Percentiles rank a stretch among this genome's conserved stretches.
These are phyloP conservation scores for Malassezia slooffiae DNA, from an alignment of 1,284 basidiomycete genomes.

Conservation along the genomic window DNA sequence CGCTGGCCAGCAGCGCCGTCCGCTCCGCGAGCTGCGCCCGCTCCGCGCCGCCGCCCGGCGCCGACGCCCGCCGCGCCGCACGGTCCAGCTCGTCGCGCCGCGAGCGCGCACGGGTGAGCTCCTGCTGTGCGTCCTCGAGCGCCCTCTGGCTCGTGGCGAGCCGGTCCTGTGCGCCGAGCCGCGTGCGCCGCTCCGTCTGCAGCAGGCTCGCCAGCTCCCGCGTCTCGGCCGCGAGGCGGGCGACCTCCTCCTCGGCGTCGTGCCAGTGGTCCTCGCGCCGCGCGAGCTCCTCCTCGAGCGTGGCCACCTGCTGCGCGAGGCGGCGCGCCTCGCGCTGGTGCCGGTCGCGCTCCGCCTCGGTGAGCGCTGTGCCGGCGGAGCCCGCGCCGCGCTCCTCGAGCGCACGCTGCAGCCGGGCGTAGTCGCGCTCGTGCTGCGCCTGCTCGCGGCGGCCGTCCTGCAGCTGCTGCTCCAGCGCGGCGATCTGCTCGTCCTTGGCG, in stretches of 20 bases:
- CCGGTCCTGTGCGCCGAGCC: conserved; percentile 35
- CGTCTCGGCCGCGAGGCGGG: conserved; percentile 49
- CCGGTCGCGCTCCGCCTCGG: conserved; percentile 31
- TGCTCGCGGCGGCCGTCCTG: conserved; percentile 24
- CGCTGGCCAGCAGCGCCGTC: conserved; percentile 55
- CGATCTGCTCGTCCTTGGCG: conserved; percentile 33
- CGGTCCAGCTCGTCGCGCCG: not conserved
- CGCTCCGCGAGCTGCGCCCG: conserved; percentile 48
- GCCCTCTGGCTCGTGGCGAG: conserved; percentile 32
- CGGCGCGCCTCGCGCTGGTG: conserved; percentile 9
- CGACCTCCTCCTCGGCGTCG: conserved; percentile 60
- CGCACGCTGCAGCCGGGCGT: conserved; percentile 55
- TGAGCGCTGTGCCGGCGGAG: conserved; percentile 68
- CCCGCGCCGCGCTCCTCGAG: conserved; percentile 54
- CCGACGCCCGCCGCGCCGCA: not conserved
- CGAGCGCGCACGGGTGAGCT: conserved; percentile 19
- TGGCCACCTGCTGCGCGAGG: conserved; percentile 78
- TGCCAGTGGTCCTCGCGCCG: conserved; percentile 58
- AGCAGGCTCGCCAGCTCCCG: conserved; percentile 31
- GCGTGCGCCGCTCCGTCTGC: conserved; percentile 30
- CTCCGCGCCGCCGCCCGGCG: not conserved
- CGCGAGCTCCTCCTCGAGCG: conserved; percentile 71
- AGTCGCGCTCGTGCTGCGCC: conserved; percentile 21
- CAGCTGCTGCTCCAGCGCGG: conserved; percentile 30
- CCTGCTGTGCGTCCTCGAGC: conserved; percentile 20